Evolutionary conservation across 495 filamentous ascomycete genomes (phyloP).

Genomic region (Penicillium dipodomyicola): DNA sequence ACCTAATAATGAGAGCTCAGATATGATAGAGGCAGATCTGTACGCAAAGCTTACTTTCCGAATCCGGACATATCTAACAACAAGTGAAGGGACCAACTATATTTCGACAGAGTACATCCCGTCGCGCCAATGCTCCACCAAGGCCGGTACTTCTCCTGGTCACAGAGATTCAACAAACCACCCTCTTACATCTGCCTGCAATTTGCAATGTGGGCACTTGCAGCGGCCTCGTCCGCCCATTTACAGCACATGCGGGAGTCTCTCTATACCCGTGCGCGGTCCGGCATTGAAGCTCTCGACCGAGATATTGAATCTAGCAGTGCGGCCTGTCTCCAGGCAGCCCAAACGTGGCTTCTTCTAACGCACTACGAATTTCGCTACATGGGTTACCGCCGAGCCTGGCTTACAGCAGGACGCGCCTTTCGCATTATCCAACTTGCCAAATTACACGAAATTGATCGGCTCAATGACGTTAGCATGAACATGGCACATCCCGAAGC

Average conservation of each 20-base stretch:
- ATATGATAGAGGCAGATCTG: constrained; percentile 11
- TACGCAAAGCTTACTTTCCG: neutral
- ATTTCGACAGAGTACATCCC: constrained; percentile 58
- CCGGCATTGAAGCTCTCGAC: constrained; percentile 38
- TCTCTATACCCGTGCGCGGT: constrained; percentile 49
- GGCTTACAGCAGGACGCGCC: constrained; percentile 53
- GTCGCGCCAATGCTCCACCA: constrained; percentile 54
- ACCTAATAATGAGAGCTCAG: neutral
- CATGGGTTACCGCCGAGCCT: constrained; percentile 45
- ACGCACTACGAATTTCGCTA: constrained; percentile 54
- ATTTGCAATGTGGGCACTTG: constrained; percentile 56
- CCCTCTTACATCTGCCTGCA: constrained; percentile 45
- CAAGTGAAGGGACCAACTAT: constrained; percentile 52
- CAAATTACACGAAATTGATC: constrained; percentile 51
- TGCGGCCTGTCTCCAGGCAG: constrained; percentile 36
- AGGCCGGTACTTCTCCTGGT: constrained; percentile 42
- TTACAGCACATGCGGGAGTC: constrained; percentile 46
- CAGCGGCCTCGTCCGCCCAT: constrained; percentile 52
- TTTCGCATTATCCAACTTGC: constrained; percentile 53
- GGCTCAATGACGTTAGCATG: neutral
- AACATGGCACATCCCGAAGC: constrained; percentile 20
- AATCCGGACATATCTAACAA: constrained; percentile 11
- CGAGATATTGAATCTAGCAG: neutral
- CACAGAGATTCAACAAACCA: constrained; percentile 25
- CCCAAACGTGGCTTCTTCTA: constrained; percentile 55